A percentile compares a stretch with the other conserved stretches of the same genome.
Conservation (phyloP, 2,329 filamentous ascomycete species). For the Pyrenophora graminea region DNA sequence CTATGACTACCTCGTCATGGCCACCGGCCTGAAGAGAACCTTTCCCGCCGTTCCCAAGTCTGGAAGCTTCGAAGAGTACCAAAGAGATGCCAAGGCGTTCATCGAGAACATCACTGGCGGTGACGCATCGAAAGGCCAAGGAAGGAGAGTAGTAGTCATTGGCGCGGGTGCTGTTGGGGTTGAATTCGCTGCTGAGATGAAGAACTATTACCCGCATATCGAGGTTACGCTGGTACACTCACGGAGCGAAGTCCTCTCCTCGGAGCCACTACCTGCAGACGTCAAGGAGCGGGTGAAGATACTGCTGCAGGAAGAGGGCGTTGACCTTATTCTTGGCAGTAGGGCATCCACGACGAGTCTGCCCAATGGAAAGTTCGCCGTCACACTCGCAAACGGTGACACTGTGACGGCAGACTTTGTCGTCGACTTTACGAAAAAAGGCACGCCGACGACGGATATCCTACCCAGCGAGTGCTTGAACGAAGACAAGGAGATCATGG, state of each 20-base stretch:
- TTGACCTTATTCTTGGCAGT: conserved; percentile 67
- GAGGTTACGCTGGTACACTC: conserved; percentile 78
- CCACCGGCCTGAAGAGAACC: conserved; percentile 69
- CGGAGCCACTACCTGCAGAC: conserved; percentile 71
- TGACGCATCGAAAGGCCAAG: conserved; percentile 30
- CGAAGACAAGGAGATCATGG: conserved; percentile 67
- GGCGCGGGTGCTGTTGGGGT: conserved; percentile 80
- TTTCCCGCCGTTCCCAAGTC: conserved; percentile 76
- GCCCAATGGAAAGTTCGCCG: conserved; percentile 43
- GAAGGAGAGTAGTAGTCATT: conserved; percentile 67
- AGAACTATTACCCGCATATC: conserved; percentile 65
- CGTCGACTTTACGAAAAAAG: conserved; percentile 70
- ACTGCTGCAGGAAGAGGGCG: conserved; percentile 64
- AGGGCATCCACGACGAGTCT: conserved; percentile 55
- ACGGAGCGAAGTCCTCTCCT: conserved; percentile 69
- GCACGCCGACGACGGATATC: conserved; percentile 65
- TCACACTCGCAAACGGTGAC: conserved; percentile 52
- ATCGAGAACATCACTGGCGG: conserved; percentile 53
- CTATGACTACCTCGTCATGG: conserved; percentile 78
- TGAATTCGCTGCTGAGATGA: conserved; percentile 80
- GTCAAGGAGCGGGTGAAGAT: conserved; percentile 66
- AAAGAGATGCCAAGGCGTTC: conserved; percentile 65
- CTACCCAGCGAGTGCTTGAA: conserved; percentile 64
- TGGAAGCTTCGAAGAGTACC: conserved; percentile 63
- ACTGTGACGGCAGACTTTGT: conserved; percentile 65